A percentile compares a stretch with the other conserved stretches of the same genome.
Conservation (phyloP, 2,329 filamentous ascomycete species). For the Chrysosporium keratinophilum region DNA sequence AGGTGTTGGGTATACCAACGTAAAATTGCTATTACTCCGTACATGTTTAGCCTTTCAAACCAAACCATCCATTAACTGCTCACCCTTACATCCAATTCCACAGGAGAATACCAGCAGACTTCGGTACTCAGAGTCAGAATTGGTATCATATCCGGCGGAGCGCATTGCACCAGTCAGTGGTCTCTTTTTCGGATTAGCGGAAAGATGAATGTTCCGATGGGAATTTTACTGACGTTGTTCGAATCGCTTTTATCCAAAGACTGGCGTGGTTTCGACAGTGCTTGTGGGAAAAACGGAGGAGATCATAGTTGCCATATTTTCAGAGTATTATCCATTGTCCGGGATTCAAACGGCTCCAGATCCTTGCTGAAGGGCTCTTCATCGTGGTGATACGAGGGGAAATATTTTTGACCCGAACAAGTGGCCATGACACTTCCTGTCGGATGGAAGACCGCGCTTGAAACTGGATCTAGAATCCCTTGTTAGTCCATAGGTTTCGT, state of each 20-base stretch:
- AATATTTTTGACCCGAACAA: conserved; percentile 38
- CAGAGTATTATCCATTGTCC: conserved; percentile 27
- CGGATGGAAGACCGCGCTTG: conserved; percentile 39
- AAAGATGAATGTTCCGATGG: no score
- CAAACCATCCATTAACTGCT: no score
- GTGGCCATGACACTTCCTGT: conserved; percentile 41
- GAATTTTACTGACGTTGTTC: neutral
- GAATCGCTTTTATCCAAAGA: neutral
- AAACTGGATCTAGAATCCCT: conserved; percentile 33
- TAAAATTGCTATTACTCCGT: no score
- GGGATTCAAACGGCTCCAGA: neutral
- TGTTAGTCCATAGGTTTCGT: conserved; percentile 14
- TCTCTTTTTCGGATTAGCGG: no score
- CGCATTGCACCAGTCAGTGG: no score
- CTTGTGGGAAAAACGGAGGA: neutral
- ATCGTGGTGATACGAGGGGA: conserved; percentile 16
- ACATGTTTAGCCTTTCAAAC: no score
- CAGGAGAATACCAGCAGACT: no score
- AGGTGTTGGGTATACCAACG: no score
- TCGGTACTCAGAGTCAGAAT: no score
- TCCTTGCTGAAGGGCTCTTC: conserved; percentile 12
- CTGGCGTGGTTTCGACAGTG: no score
- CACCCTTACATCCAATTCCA: no score
- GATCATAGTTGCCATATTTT: conserved; percentile 30
- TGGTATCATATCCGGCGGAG: no score